Base-by-base conservation (phyloP, 257 asterid genomes). In the Marsdenia floribunda region DNA sequence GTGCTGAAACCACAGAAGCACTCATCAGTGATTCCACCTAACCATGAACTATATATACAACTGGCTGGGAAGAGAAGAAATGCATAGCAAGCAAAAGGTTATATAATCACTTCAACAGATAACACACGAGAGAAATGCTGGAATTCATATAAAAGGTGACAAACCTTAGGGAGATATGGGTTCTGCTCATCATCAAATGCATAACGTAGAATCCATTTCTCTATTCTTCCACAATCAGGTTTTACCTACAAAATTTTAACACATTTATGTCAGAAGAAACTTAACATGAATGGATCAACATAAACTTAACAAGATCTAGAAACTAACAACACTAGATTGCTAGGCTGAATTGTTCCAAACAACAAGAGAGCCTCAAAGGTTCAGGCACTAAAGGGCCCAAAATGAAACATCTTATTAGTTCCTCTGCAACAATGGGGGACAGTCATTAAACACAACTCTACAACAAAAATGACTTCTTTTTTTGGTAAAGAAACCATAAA, bases 141-240 rank as follows among this genome's bases (percentile, higher is more conserved):
- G 40, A 46, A 69, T 16, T 22, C n/a, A 2, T 2, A 26, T 11
- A n/a, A 33, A 10, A 80, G 53, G 76, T 67, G 44, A 47, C 85
- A 57, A 81, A 95, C 99, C 97, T 95, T 92, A 24, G 99, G 98
- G 79, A 95, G 83, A 88, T 87, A 95, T 21, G 99, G 99, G 19
- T 84, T 80, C 86, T 88, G 81, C 78, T 91, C 96, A 77, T 90
- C 99, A 74, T 95, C 97, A 85, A 95, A 92, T 66, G 98, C 98
- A 77, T 90, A 79, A 73, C 98, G 97, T 49, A 92, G 81, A 82
- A 92, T 82, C 99, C 98, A 92, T 86, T 95, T 95, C 86, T 95
- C 99, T 61, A 95, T 92, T 85, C 99, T 90, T 80, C 93, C 94
- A 76, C 84, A 96, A 81, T 91, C 97, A 74, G 91, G 90, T 76